Percentiles rank a stretch among this genome's conserved stretches.
Conservation (phyloP, 805 yeast genomes). For the Lachancea mirantina region DNA sequence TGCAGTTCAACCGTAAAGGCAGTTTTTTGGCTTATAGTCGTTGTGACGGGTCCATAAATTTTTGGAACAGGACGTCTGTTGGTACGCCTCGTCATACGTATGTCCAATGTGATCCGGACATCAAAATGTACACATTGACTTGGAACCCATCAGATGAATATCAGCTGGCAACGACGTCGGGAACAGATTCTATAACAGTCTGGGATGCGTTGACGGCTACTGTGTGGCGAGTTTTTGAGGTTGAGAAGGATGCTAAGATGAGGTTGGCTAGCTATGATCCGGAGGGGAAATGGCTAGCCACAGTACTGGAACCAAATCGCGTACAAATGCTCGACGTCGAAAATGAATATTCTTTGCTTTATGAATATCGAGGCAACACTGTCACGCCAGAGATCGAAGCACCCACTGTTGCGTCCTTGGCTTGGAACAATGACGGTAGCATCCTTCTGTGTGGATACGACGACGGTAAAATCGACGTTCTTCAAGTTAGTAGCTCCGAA, state of each 20-base stretch:
- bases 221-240: constrained; percentile 14
- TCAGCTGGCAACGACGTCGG: constrained; percentile 22
- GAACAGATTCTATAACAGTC: constrained; percentile 16
- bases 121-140: constrained; percentile 15
- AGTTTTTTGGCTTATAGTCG: constrained; percentile 24
- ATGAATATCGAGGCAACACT: not conserved
- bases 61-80: constrained; percentile 17
- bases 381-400: constrained; percentile 14
- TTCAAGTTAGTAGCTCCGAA: constrained; percentile 8
- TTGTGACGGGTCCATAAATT: constrained; percentile 27
- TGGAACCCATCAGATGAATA: constrained; percentile 21
- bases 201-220: constrained; percentile 19
- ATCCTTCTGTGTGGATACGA: constrained; percentile 42
- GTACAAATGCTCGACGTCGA: constrained; percentile 33
- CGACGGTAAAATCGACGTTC: constrained; percentile 37
- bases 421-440: constrained; percentile 31
- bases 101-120: constrained; percentile 15
- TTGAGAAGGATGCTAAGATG: constrained; percentile 13
- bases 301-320: constrained; percentile 22
- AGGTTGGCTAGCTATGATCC: constrained; percentile 33
- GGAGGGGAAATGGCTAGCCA: constrained; percentile 40
- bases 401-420: constrained; percentile 9
- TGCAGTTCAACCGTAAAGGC: constrained; percentile 26
- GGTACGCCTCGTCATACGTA: constrained; percentile 8
- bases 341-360: constrained; percentile 19